Percentiles rank a stretch among this genome's conserved stretches.
Evolutionary conservation across 768 basidiomycete genomes (phyloP).

Genomic region (Royoungia palumana): DNA sequence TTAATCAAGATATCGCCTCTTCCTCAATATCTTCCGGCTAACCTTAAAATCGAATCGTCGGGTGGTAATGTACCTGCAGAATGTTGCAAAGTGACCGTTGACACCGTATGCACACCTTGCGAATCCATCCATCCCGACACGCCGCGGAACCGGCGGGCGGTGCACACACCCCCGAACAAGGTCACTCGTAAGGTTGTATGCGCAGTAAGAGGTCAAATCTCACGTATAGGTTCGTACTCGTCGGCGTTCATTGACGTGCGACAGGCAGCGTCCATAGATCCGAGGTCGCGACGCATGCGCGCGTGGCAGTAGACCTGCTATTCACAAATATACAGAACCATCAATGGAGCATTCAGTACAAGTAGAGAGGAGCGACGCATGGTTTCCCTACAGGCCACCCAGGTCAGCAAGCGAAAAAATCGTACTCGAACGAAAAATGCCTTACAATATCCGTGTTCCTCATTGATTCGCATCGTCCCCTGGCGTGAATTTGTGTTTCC

Average conservation of each 20-base stretch:
- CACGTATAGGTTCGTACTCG: slow-evolving; percentile 23
- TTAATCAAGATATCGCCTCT: slow-evolving; percentile 20
- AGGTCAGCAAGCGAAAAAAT: slow-evolving; percentile 9
- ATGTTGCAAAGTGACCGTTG: slow-evolving; percentile 5
- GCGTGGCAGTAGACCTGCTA: slow-evolving; percentile 22
- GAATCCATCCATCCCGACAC: slow-evolving; percentile 11
- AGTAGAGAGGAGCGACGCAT: slow-evolving; percentile 18
- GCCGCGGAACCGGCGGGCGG: slow-evolving; percentile 18
- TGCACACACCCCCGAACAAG: slow-evolving; percentile 18
- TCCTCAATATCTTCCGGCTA: slow-evolving; percentile 6
- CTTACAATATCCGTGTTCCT: slow-evolving; percentile 13
- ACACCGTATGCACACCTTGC: slow-evolving; percentile 12
- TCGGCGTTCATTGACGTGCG: slow-evolving; percentile 14
- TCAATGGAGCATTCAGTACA: slow-evolving; percentile 25
- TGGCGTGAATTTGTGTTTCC: slow-evolving; percentile 72
- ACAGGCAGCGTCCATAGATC: slow-evolving; percentile 8
- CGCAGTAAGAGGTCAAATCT: slow-evolving; percentile 19
- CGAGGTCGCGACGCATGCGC: slow-evolving; percentile 9
- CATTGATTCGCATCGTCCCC: slow-evolving; percentile 43
- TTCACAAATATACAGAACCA: slow-evolving; percentile 24
- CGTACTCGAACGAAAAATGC: background rate
- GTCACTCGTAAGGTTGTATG: slow-evolving; percentile 19
- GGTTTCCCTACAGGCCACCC: slow-evolving; percentile 7
- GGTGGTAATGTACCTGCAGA: slow-evolving; percentile 1
- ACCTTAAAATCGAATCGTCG: slow-evolving; percentile 21